Base-by-base conservation (phyloP, 2,329 filamentous ascomycete species). In the Alternaria sp. region DNA sequence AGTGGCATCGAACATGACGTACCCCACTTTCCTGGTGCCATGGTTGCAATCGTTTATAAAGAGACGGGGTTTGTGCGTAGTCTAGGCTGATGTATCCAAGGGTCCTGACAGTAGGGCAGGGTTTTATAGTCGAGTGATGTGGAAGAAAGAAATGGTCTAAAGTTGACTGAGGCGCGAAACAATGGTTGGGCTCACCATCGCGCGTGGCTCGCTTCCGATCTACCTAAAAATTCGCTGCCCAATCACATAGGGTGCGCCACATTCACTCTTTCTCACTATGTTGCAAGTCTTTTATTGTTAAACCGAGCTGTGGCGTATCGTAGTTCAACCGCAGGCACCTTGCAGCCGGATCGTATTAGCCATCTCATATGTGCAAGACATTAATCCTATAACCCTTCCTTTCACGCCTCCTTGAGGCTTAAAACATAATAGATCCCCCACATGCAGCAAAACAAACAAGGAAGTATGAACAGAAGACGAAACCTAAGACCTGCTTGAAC, bases 11-110 rank as follows among this genome's bases (percentile, higher is more conserved):
- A 65, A 70, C 59, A 76, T 79, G 77, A 79, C 77, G 74, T 79
- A 79, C 77, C 77, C 77, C 77, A 79, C 70, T 78, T 77, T 62
- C 71, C 69, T 63, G 77, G 75, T 60, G 77, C 73, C 77, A 79
- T 79, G 57, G 48, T 71, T 69, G 66, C 66, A 63, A 64, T 65
- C 51, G 57, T 42, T 59, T 54, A 61, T 66, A 36, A 20, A 44
- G 55, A 41, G 24, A 34, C 52, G 34, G 16, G 32, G 7, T n/a
- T 18, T 24, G 34, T 51, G 34, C 53, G 56, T 58, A 32, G 43
- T 48, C 34, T 54, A 36, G 24, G 30, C 14, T 26, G 28, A 14
- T 16, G 18, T 36, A 32, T 41, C 11, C 28, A 44, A 24, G 22
- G 14, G 36, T 38, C 18, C n/a, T 34, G 47, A 47, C 49, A 41